These are phyloP conservation scores for Melanogaster broomeanus DNA, from an alignment of 768 basidiomycete species.

Conservation along the genomic window DNA sequence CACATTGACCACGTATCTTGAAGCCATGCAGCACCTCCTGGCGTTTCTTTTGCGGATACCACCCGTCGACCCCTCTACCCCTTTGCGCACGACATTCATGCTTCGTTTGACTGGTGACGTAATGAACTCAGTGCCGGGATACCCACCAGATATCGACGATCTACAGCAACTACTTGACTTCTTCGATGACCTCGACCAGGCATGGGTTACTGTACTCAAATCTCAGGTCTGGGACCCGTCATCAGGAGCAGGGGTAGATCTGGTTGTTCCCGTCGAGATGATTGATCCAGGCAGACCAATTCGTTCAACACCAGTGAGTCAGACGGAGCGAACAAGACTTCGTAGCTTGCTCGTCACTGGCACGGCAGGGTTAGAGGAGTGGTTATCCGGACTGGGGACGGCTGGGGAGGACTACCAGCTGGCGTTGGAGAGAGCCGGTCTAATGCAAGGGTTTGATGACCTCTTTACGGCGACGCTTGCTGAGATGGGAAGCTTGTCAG, in stretches of 20 bases:
- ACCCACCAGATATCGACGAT: conserved; percentile 44
- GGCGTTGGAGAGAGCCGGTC: conserved; percentile 50
- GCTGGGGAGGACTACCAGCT: conserved; percentile 30
- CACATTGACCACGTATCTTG: conserved; percentile 62
- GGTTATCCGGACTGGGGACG: conserved; percentile 45
- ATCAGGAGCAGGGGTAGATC: conserved; percentile 40
- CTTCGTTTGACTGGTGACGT: conserved; percentile 73
- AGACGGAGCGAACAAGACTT: conserved; percentile 74
- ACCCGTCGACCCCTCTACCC: conserved; percentile 68
- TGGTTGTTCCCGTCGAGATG: conserved; percentile 41
- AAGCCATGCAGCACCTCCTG: conserved; percentile 55
- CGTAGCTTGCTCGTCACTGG: conserved; percentile 65
- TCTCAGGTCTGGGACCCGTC: conserved; percentile 67
- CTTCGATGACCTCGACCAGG: conserved; percentile 73
- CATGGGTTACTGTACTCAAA: conserved; percentile 68
- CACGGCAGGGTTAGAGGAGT: conserved; percentile 65
- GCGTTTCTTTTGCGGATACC: conserved; percentile 72
- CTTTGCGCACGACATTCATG: conserved; percentile 65
- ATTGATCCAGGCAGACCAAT: conserved; percentile 26
- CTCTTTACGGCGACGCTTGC: conserved; percentile 63
- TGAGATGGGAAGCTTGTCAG: conserved; percentile 51
- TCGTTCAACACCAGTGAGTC: conserved; percentile 53
- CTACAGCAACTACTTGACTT: conserved; percentile 62
- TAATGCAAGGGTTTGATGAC: conserved; percentile 65
- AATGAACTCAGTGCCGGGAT: conserved; percentile 61